These are phyloP conservation scores for Mycosarcoma mackinlayi DNA, from an alignment of 1,284 basidiomycete species.

Conservation along the genomic window DNA sequence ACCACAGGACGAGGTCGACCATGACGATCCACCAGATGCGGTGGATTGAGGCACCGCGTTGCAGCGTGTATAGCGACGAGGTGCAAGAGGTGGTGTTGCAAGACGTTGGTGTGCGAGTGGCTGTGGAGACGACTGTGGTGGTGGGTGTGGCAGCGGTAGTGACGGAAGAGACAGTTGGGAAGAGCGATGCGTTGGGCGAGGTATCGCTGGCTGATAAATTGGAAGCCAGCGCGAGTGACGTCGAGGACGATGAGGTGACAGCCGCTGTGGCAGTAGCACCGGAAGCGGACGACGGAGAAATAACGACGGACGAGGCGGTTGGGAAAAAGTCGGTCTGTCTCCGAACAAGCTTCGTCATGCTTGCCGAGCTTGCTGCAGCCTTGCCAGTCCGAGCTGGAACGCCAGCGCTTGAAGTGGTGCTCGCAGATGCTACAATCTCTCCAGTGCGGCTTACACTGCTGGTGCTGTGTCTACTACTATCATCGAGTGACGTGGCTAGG, in stretches of 20 bases:
- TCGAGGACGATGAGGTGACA: neutral
- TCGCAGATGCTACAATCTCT: neutral
- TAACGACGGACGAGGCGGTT: neutral
- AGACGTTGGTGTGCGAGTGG: neutral
- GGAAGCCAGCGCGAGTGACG: neutral
- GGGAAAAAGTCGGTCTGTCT: constrained; percentile 24
- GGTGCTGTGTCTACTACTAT: too few species aligned
- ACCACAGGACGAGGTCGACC: constrained; percentile 22
- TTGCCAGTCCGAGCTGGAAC: neutral
- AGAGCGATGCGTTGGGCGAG: constrained; percentile 8
- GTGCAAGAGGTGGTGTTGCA: neutral
- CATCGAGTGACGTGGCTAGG: neutral
- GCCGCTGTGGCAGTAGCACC: neutral
- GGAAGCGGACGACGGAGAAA: neutral
- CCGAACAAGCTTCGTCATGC: constrained; percentile 17
- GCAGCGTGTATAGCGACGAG: neutral
- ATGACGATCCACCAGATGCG: constrained; percentile 36
- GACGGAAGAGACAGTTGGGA: neutral
- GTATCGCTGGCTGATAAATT: too few species aligned
- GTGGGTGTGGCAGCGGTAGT: neutral
- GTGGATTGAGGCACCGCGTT: constrained; percentile 13
- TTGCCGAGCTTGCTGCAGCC: neutral
- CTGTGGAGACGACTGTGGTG: neutral
- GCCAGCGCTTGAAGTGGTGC: neutral
- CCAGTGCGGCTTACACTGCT: neutral